Evolutionary conservation across 768 basidiomycete species (phyloP).

Genomic region (Lactarius deliciosus): DNA sequence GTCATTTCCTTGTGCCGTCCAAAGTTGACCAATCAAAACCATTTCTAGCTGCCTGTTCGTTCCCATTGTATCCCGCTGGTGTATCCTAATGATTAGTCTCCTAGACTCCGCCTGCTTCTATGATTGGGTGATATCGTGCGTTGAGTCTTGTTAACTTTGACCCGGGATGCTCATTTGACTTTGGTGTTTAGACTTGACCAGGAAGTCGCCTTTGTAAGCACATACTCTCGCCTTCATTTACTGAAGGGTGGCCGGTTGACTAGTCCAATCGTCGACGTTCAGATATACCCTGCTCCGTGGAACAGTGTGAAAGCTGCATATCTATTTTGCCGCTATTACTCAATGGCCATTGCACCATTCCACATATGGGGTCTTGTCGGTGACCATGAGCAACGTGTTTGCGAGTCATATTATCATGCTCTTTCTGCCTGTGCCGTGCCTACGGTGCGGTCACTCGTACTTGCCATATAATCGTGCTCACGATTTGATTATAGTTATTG

Average conservation of each 20-base stretch:
- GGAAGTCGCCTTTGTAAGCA: constrained; percentile 18
- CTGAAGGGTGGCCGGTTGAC: neutral
- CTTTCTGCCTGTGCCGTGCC: constrained; percentile 20
- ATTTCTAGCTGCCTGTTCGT: constrained; percentile 18
- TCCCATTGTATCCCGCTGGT: neutral
- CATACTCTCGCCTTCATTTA: too few relatives aligned
- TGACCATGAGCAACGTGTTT: constrained; percentile 10
- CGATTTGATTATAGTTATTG: constrained; percentile 1
- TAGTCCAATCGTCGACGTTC: neutral
- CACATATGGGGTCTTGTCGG: constrained; percentile 17
- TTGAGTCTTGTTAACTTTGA: neutral
- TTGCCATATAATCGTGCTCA: neutral
- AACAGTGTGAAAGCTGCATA: constrained; percentile 20
- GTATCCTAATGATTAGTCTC: neutral
- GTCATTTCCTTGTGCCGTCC: neutral
- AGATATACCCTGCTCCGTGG: constrained; percentile 25
- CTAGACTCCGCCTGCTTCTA: constrained; percentile 26
- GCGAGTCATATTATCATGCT: constrained; percentile 8
- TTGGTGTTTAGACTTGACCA: constrained; percentile 19
- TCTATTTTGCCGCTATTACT: constrained; percentile 26
- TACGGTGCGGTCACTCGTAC: constrained; percentile 8
- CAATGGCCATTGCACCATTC: constrained; percentile 22
- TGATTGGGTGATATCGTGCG: constrained; percentile 30
- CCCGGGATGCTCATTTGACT: neutral
- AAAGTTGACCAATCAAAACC: neutral